Evolutionary conservation across 768 basidiomycete species (phyloP).

Genomic region (Serendipita sp.): DNA sequence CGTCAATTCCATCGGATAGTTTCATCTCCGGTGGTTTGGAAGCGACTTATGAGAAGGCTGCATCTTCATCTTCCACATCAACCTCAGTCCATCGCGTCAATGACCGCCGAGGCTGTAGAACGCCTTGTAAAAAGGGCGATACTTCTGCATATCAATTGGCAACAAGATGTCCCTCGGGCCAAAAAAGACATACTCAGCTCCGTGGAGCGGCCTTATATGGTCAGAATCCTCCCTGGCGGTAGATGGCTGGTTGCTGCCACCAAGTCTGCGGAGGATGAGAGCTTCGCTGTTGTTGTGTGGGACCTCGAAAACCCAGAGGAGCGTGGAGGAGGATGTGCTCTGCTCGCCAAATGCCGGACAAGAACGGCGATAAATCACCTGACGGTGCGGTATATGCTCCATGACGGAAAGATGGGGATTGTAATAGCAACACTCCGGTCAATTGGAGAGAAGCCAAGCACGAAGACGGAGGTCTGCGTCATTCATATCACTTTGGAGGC

Average conservation of each 20-base stretch:
- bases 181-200: neutral
- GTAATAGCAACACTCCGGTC: neutral
- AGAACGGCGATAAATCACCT: neutral
- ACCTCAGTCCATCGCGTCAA: neutral
- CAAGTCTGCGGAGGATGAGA: neutral
- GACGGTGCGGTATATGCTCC: neutral
- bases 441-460: neutral
- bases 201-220: neutral
- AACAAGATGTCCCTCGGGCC: neutral
- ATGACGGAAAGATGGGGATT: neutral
- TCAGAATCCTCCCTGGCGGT: neutral
- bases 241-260: neutral
- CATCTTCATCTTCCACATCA: neutral
- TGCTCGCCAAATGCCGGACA: neutral
- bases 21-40: conserved; percentile 1
- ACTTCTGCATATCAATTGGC: neutral
- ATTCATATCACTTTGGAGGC: neutral
- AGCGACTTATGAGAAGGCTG: neutral
- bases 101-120: neutral
- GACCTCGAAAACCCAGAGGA: conserved; percentile 1
- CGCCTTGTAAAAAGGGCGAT: neutral
- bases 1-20: neutral
- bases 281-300: neutral
- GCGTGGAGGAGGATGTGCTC: neutral
- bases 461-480: conserved; percentile 4